These are phyloP conservation scores for Macrolepiota albuminosa DNA, from an alignment of 768 basidiomycete species.

Conservation along the genomic window DNA sequence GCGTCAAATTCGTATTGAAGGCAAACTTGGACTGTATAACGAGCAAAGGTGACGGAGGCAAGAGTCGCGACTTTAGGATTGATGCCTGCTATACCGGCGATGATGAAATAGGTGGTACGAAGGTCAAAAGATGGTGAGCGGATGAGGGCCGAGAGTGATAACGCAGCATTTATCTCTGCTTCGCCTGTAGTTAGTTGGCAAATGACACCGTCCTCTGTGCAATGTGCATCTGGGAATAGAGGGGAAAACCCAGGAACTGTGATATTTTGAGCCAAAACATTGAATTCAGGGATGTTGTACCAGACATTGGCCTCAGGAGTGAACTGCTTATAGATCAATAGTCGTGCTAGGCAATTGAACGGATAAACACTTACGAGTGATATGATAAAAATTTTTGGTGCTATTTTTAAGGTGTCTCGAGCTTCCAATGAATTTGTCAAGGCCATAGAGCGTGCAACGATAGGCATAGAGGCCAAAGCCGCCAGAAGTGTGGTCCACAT, in stretches of 20 bases:
- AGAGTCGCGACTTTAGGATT: constrained; percentile 6
- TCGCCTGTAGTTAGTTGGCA: neutral
- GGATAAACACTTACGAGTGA: neutral
- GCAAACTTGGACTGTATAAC: constrained; percentile 7
- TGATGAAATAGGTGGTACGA: neutral
- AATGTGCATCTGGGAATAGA: neutral
- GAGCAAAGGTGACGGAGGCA: constrained; percentile 10
- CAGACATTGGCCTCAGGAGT: neutral
- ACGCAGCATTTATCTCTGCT: neutral
- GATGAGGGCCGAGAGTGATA: neutral
- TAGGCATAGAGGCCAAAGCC: neutral
- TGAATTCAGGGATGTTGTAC: neutral
- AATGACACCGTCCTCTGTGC: neutral
- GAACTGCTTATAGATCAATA: neutral
- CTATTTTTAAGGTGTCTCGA: neutral
- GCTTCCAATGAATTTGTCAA: neutral
- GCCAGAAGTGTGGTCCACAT: neutral
- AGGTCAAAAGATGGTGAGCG: neutral
- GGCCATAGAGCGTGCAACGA: neutral
- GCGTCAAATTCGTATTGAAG: constrained; percentile 13
- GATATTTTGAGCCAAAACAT: neutral
- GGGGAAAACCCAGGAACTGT: neutral
- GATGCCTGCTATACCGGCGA: neutral
- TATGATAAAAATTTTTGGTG: neutral
- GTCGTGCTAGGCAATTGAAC: neutral